phyloP scores from a whole-genome alignment of 78 protist genomes.

The Emiliania huxleyi region DNA sequence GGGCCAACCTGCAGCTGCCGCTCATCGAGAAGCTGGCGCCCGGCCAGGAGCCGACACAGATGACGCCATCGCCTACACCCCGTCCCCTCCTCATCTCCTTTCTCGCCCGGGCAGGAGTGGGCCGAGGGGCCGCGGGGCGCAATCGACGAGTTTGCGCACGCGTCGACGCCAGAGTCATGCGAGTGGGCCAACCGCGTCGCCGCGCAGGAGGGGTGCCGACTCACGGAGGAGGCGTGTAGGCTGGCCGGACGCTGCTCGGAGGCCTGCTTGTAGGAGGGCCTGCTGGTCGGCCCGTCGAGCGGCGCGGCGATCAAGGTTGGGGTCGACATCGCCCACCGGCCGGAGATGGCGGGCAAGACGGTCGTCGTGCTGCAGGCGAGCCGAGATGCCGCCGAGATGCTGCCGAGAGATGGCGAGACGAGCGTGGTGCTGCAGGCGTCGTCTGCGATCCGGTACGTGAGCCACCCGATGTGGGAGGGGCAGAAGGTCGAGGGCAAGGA shows the following conservation, averaged over 20 bases:
- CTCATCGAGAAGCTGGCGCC: neutral
- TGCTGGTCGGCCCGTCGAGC: neutral
- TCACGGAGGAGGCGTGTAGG: too few relatives aligned
- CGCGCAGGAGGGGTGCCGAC: constrained; percentile 28
- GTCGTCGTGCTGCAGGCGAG: too few relatives aligned
- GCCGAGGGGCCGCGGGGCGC: neutral
- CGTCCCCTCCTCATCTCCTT: too few relatives aligned
- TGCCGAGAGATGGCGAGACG: too few relatives aligned
- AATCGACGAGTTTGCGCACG: constrained; percentile 21
- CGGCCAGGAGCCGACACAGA: too few relatives aligned
- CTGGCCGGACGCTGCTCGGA: too few relatives aligned
- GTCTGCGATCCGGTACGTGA: neutral
- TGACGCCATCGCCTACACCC: too few relatives aligned
- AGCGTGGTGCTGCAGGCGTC: neutral
- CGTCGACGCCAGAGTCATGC: neutral
- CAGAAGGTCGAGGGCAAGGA: neutral
- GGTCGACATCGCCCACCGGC: neutral
- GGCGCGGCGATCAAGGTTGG: constrained; percentile 40
- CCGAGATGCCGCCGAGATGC: too few relatives aligned
- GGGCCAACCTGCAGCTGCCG: neutral
- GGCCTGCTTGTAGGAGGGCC: too few relatives aligned
- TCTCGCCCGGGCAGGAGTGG: too few relatives aligned
- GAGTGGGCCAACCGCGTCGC: neutral
- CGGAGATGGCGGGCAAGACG: constrained; percentile 22
- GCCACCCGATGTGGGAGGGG: neutral